phyloP scores from a whole-genome alignment of 2,329 filamentous ascomycete species.

The Nemania sp. region DNA sequence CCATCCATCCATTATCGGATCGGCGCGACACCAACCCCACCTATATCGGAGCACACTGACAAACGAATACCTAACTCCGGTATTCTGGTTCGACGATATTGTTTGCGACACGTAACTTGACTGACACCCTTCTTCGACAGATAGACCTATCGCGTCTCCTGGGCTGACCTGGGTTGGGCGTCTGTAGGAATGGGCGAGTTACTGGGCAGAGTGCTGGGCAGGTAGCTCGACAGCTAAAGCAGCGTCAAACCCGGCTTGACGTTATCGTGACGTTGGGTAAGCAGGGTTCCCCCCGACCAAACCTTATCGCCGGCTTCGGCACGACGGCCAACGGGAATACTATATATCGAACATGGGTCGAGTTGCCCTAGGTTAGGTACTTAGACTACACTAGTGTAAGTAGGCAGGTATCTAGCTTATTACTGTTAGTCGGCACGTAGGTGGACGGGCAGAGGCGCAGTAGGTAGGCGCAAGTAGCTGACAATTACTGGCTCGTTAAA shows the following conservation, averaged over 20 bases:
- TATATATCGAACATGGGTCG: slow-evolving; percentile 13
- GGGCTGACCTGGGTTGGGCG: not conserved
- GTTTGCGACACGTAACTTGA: slow-evolving; percentile 24
- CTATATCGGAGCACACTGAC: slow-evolving; percentile 14
- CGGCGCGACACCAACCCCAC: slow-evolving; percentile 24
- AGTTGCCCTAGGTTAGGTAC: too few relatives aligned
- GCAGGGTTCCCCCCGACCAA: not conserved
- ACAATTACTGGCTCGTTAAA: slow-evolving; percentile 17
- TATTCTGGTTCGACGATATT: slow-evolving; percentile 19
- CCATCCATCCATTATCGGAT: slow-evolving; percentile 34
- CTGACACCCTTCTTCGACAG: slow-evolving; percentile 1
- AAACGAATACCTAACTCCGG: slow-evolving; percentile 6
- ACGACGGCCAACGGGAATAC: slow-evolving; percentile 8
- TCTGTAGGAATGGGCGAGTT: slow-evolving; percentile 1
- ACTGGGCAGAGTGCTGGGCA: too few relatives aligned
- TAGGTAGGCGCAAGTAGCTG: not conserved
- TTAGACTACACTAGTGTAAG: not conserved
- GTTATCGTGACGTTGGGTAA: slow-evolving; percentile 15
- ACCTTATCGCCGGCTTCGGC: slow-evolving; percentile 42
- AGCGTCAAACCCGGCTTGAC: slow-evolving; percentile 15
- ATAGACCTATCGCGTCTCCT: not conserved
- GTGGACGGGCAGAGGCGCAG: slow-evolving; percentile 19
- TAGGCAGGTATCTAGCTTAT: not conserved
- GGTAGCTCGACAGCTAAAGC: slow-evolving; percentile 25
- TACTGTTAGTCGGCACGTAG: not conserved